Percentiles rank a stretch among this genome's conserved stretches.
Evolutionary conservation across 2,329 filamentous ascomycete genomes (phyloP).

Genomic region (Xylaria polymorpha): DNA sequence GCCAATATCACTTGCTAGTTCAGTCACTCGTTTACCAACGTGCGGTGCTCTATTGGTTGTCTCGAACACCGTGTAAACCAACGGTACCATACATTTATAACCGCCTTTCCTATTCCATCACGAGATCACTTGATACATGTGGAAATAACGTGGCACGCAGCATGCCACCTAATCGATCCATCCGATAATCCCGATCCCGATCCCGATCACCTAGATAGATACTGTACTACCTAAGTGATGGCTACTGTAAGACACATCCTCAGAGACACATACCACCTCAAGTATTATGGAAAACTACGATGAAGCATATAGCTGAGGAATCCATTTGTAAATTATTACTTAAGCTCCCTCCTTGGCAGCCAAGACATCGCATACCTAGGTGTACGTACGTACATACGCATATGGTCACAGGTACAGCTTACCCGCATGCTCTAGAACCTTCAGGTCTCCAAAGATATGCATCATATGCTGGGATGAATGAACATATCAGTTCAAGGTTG

Average conservation of each 20-base stretch:
- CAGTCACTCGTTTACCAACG: conserved; percentile 11
- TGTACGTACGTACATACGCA: no score
- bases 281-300: not conserved
- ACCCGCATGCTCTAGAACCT: not conserved
- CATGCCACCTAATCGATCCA: not conserved
- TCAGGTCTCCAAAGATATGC: not conserved
- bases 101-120: not conserved
- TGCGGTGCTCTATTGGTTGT: conserved; percentile 28
- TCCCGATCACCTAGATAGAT: no score
- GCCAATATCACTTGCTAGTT: not conserved
- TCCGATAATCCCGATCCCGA: conserved; percentile 1
- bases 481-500: not conserved
- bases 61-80: not conserved
- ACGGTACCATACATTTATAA: not conserved
- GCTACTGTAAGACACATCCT: not conserved
- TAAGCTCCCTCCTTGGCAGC: not conserved
- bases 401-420: not conserved
- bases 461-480: not conserved
- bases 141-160: not conserved
- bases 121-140: not conserved
- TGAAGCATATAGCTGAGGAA: not conserved
- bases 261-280: not conserved
- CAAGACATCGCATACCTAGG: not conserved
- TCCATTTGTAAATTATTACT: not conserved
- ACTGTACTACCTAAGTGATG: not conserved